Evolutionary conservation across 805 yeast species (phyloP).

Genomic region (Metschnikowia anglica): DNA sequence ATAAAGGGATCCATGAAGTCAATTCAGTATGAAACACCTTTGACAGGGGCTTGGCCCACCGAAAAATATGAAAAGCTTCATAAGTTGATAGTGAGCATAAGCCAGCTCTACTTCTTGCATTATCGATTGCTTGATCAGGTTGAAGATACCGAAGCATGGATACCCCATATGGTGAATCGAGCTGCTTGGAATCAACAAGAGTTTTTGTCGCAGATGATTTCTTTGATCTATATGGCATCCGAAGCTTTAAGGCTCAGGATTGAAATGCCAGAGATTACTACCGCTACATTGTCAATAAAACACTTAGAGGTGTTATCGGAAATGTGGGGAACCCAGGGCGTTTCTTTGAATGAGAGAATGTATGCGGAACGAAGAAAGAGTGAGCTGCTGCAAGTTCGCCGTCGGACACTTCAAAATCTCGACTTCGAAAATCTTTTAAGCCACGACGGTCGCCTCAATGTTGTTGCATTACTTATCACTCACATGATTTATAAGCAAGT

Average conservation of each 20-base stretch:
- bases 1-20: slow-evolving; percentile 26
- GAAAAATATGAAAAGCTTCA: slow-evolving; percentile 26
- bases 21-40: slow-evolving; percentile 29
- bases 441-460: slow-evolving; percentile 31
- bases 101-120: slow-evolving; percentile 28
- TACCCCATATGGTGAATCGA: slow-evolving; percentile 25
- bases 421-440: slow-evolving; percentile 30
- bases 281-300: slow-evolving; percentile 30
- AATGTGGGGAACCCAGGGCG: slow-evolving; percentile 30
- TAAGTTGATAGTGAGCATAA: slow-evolving; percentile 24
- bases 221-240: slow-evolving; percentile 32
- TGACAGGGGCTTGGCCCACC: slow-evolving; percentile 35
- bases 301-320: slow-evolving; percentile 28
- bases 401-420: slow-evolving; percentile 17
- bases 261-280: slow-evolving; percentile 34
- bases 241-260: slow-evolving; percentile 26
- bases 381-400: slow-evolving; percentile 12
- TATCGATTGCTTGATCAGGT: slow-evolving; percentile 26
- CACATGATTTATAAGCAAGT: slow-evolving; percentile 32
- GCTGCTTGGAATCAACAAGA: slow-evolving; percentile 33
- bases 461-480: slow-evolving; percentile 28
- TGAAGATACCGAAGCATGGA: slow-evolving; percentile 30
- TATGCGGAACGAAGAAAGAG: slow-evolving; percentile 16
- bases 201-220: slow-evolving; percentile 29
- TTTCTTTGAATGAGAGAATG: slow-evolving; percentile 28